Conservation (phyloP, 2,329 filamentous ascomycete genomes). For the Botrytis hyacinthi region DNA sequence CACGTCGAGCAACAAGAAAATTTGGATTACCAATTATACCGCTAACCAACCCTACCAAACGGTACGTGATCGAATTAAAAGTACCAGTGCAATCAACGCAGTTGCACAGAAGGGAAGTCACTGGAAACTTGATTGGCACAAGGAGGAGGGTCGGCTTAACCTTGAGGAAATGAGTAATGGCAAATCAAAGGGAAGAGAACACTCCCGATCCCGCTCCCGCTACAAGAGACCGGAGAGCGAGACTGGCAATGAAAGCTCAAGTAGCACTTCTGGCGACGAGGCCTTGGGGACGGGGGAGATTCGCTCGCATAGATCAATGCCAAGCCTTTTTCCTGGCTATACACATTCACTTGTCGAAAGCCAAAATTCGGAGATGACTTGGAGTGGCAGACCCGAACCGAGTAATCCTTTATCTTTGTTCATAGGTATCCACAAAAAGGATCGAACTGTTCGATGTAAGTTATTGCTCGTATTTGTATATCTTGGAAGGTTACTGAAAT, state of each 20-base stretch:
- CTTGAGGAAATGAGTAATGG: not conserved
- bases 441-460: not conserved
- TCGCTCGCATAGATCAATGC: not conserved
- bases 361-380: not conserved
- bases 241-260: not conserved
- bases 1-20: not conserved
- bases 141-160: not conserved
- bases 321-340: not conserved
- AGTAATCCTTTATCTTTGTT: too few species aligned
- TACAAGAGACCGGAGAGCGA: not conserved
- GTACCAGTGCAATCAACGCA: not conserved
- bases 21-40: not conserved
- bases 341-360: not conserved
- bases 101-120: not conserved
- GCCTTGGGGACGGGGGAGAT: not conserved
- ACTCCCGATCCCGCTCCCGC: not conserved
- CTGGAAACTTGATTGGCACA: not conserved
- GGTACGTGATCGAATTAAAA: not conserved
- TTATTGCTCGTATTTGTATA: not conserved
- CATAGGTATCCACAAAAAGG: not conserved
- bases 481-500: not conserved
- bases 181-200: not conserved
- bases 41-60: not conserved
- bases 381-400: not conserved
- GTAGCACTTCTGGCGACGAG: not conserved